Percentiles rank a stretch among this genome's conserved stretches.
phyloP scores from a whole-genome alignment of 2,329 filamentous ascomycete genomes.

The Ceratocystis alfenasii region DNA sequence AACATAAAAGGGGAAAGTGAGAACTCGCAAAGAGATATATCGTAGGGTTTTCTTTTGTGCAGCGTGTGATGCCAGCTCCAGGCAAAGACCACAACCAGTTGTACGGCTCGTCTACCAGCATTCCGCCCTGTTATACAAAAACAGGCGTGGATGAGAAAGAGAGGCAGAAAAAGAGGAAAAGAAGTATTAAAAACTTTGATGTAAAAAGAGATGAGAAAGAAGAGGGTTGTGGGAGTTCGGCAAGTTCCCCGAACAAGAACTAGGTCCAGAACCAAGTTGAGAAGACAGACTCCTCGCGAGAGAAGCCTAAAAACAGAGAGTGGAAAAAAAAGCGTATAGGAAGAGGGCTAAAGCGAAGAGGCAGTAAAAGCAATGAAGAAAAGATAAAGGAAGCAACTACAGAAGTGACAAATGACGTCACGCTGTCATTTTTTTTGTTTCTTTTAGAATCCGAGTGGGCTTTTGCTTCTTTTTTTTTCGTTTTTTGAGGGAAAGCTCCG shows the following conservation, averaged over 20 bases:
- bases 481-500: conserved; percentile 11
- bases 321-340: neutral
- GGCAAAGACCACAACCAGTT: conserved; percentile 1
- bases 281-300: conserved; percentile 6
- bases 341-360: neutral
- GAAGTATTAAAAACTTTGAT: conserved; percentile 14
- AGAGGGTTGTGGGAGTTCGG: neutral
- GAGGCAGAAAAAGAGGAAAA: neutral
- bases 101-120: neutral
- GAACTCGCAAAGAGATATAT: conserved; percentile 10
- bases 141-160: neutral
- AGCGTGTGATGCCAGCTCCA: conserved; percentile 4
- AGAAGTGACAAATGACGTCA: conserved; percentile 13
- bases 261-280: neutral
- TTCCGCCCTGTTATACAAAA: neutral
- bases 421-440: conserved; percentile 13
- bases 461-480: conserved; percentile 15
- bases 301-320: neutral
- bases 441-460: neutral
- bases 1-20: conserved; percentile 12
- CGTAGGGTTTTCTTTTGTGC: conserved; percentile 2
- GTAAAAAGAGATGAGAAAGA: conserved; percentile 10
- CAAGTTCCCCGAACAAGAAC: too few species aligned
- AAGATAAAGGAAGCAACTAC: neutral
- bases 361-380: neutral